Percentiles rank a stretch among this genome's conserved stretches.
Evolutionary conservation across 75 land plant species (phyloP).

Genomic region (Sequoia sempervirens): DNA sequence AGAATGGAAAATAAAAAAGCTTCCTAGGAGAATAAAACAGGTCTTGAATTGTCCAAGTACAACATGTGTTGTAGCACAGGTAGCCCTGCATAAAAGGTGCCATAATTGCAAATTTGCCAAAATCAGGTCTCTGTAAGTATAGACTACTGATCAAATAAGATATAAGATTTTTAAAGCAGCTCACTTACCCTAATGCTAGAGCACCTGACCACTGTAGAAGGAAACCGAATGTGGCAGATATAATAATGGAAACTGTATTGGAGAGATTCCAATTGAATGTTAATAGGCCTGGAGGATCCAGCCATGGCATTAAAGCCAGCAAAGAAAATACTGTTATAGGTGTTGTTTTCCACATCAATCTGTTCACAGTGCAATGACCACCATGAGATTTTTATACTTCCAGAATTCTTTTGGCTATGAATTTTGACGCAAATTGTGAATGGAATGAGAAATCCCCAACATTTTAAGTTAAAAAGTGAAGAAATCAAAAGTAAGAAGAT

Average conservation of each 20-base stretch:
- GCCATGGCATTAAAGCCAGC: conserved; percentile 68
- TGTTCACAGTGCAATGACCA: conserved; percentile 21
- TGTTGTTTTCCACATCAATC: conserved; percentile 95
- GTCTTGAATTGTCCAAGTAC: conserved; percentile 94
- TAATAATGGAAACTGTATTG: conserved; percentile 50
- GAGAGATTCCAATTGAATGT: conserved; percentile 60
- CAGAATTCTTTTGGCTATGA: neutral
- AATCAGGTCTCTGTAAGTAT: neutral
- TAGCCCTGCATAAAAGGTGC: conserved; percentile 54
- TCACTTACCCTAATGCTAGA: conserved; percentile 77
- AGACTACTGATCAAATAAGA: conserved; percentile 7
- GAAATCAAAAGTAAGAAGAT: neutral
- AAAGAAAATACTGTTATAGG: conserved; percentile 77
- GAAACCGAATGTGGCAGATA: conserved; percentile 81
- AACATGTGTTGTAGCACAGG: conserved; percentile 83
- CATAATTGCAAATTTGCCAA: neutral
- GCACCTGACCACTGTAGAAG: conserved; percentile 94
- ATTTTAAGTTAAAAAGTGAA: neutral
- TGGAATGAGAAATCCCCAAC: neutral
- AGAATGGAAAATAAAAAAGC: conserved; percentile 61
- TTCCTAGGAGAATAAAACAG: conserved; percentile 78
- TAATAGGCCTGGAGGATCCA: conserved; percentile 84
- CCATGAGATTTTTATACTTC: neutral
- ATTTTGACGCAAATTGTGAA: neutral
- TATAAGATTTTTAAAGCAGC: conserved; percentile 4